phyloP scores from a whole-genome alignment of 2,329 filamentous ascomycete genomes.

The Esteya vermicola region DNA sequence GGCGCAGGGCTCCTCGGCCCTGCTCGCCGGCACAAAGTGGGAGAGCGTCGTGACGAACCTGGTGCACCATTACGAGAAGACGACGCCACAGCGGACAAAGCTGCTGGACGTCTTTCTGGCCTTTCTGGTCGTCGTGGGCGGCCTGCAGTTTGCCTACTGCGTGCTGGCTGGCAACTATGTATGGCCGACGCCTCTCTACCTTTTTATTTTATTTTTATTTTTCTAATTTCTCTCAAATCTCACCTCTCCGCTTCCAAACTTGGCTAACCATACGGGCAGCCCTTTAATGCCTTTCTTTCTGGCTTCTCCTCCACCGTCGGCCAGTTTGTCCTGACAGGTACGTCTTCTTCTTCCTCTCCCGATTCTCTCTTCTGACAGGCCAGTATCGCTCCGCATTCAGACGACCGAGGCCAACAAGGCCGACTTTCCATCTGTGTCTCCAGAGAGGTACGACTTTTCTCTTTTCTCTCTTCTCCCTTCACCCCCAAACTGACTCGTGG shows the following conservation, averaged over 20 bases:
- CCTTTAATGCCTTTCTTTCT: slow-evolving; percentile 96
- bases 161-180: slow-evolving; percentile 89
- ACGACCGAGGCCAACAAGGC: slow-evolving; percentile 70
- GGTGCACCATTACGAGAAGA: slow-evolving; percentile 62
- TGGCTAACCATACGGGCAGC: slow-evolving; percentile 35
- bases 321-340: slow-evolving; percentile 91
- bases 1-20: too few relatives aligned
- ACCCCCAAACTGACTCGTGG: slow-evolving; percentile 38
- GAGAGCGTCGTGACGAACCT: slow-evolving; percentile 54
- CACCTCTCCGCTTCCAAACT: too few relatives aligned
- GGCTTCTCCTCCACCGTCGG: slow-evolving; percentile 91
- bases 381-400: slow-evolving; percentile 73
- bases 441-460: slow-evolving; percentile 50
- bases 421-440: slow-evolving; percentile 63
- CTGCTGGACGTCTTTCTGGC: slow-evolving; percentile 82
- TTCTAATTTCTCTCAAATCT: too few relatives aligned
- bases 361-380: slow-evolving; percentile 3
- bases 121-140: slow-evolving; percentile 75
- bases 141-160: slow-evolving; percentile 88
- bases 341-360: slow-evolving; percentile 10
- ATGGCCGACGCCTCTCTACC: slow-evolving; percentile 25
- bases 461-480: not conserved
- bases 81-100: slow-evolving; percentile 82
- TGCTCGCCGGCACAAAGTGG: slow-evolving; percentile 7
- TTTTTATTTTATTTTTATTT: too few relatives aligned